Evolutionary conservation across 2,329 filamentous ascomycete genomes (phyloP).

Genomic region (Penicillium palitans): DNA sequence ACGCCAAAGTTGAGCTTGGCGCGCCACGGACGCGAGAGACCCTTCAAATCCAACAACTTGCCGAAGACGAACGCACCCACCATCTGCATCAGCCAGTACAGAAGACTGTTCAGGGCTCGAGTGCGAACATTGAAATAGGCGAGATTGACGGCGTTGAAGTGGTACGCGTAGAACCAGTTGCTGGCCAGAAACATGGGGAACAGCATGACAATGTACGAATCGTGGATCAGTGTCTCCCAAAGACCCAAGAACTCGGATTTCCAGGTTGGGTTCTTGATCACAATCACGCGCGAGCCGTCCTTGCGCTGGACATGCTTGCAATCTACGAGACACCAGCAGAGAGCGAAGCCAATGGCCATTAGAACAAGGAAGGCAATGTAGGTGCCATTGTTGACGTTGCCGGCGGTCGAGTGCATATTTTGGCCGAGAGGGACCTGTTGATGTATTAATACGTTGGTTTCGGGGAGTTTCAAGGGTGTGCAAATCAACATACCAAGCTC

Average conservation of each 20-base stretch:
- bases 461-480: too few species aligned
- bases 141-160: conserved; percentile 72
- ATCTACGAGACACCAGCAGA: conserved; percentile 70
- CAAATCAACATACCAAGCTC: conserved; percentile 55
- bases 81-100: conserved; percentile 82
- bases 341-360: conserved; percentile 68
- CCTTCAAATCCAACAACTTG: conserved; percentile 63
- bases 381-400: conserved; percentile 65
- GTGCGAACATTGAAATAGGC: conserved; percentile 73
- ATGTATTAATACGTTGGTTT: conserved; percentile 5
- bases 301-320: conserved; percentile 70
- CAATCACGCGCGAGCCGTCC: conserved; percentile 76
- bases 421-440: conserved; percentile 47
- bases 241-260: conserved; percentile 75
- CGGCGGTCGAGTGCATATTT: conserved; percentile 45
- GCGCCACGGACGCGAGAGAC: conserved; percentile 63
- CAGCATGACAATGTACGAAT: conserved; percentile 71
- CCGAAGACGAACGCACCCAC: conserved; percentile 73
- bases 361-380: conserved; percentile 87
- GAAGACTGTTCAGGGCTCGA: conserved; percentile 70
- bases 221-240: conserved; percentile 67
- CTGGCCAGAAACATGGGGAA: conserved; percentile 81
- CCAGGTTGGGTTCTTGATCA: conserved; percentile 91
- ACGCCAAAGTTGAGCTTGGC: conserved; percentile 64
- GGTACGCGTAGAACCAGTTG: conserved; percentile 80